Conservation (phyloP, 108 stramenopile species). For the Cyclotella atomus region DNA sequence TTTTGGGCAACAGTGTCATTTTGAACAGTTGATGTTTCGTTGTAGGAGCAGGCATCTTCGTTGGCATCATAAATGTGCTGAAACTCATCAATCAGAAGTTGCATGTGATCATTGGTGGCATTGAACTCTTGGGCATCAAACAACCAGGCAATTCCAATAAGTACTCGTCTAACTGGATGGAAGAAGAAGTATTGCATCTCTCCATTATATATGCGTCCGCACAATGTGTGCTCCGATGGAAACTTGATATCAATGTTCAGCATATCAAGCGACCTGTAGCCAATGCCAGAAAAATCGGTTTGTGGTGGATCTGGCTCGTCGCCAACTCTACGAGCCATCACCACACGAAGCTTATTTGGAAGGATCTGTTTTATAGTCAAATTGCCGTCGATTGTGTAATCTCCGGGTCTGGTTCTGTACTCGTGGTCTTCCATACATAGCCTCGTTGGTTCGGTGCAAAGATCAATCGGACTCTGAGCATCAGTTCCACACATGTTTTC, state of each 20-base stretch:
- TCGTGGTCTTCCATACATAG: constrained; percentile 32
- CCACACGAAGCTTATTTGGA: constrained; percentile 33
- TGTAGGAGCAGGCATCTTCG: constrained; percentile 27
- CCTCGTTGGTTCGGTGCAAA: constrained; percentile 16
- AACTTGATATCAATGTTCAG: constrained; percentile 83
- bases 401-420: constrained; percentile 22
- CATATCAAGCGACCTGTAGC: constrained; percentile 58
- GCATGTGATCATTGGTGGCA: constrained; percentile 46
- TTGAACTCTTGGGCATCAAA: constrained; percentile 14
- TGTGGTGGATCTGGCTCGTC: constrained; percentile 31
- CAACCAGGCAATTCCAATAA: constrained; percentile 23
- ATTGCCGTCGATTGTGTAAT: constrained; percentile 28
- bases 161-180: constrained; percentile 47
- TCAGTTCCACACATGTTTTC: constrained; percentile 23
- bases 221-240: constrained; percentile 71
- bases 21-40: neutral
- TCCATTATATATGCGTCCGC: constrained; percentile 66
- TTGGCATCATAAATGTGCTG: constrained; percentile 61
- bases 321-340: constrained; percentile 25
- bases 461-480: constrained; percentile 43
- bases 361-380: constrained; percentile 36
- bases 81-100: constrained; percentile 47
- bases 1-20: neutral
- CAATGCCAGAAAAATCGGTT: constrained; percentile 64
- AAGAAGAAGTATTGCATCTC: constrained; percentile 82